Base-by-base conservation (phyloP, 1,284 basidiomycete species). In the Caloboletus firmus region DNA sequence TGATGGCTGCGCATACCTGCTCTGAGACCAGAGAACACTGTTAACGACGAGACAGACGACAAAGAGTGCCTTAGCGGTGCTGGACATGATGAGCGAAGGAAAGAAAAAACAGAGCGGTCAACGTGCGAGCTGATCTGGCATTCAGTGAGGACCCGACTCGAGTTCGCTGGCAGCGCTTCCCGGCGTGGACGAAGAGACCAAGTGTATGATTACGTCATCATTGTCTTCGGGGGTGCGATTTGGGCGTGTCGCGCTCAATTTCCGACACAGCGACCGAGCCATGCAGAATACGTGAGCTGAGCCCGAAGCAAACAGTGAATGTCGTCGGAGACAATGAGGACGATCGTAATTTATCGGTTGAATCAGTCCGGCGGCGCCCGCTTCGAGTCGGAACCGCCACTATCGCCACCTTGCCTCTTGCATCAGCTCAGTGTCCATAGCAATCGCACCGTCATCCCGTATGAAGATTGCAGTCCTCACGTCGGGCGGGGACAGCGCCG, bases 401-500 rank as follows among this genome's bases (percentile, higher is more conserved):
- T 46, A 44, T 50, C 47, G n/a, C 54, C 54, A 34, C 36, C 43
- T 20, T 17, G 18, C n/a, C 6, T 12, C 30, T 32, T 32, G 15
- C 28, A 24, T 48, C 46, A 18, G 24, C 10, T 34, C 50, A 20
- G n/a, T 51, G 37, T 35, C 36, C 34, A 51, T 4, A 15, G 45
- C 11, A 5, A 52, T 45, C 37, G 30, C 39, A n/a, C 53, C 24
- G 12, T 37, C 51, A 26, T 2, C 52, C 49, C 68, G 51, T 45
- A 91, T 94, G 80, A 89, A 89, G 75, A 80, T 95, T 67, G 95
- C 95, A 6, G 89, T 98, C 50, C 84, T 99, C 66, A 99, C 96
- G 3, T 94, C 91, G 0, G 97, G 96, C 55, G 96, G 97, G 65
- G 96, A 99, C 78, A 93, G 91, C 71, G 95, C 97, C 44, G 96